Evolutionary conservation across 176 grass and related monocot species (phyloP).

Genomic region (Lolium rigidum): DNA sequence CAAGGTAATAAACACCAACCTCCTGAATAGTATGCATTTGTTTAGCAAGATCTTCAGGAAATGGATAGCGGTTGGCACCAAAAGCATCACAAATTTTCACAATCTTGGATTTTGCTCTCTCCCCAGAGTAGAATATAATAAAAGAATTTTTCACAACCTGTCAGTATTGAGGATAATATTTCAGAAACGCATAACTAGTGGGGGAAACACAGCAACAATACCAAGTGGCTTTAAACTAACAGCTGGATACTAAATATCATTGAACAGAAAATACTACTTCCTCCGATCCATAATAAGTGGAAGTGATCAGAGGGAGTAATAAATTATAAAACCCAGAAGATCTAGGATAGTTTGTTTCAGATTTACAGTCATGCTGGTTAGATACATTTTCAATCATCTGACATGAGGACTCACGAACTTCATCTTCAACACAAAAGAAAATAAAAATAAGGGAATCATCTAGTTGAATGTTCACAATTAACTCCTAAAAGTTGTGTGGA

Average conservation of each 20-base stretch:
- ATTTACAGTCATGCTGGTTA: not conserved
- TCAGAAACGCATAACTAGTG: not conserved
- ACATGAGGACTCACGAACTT: not conserved
- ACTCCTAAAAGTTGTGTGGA: not conserved
- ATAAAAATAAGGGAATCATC: not conserved
- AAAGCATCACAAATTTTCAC: constrained; percentile 99
- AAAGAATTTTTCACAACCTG: constrained; percentile 88
- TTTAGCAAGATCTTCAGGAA: constrained; percentile 78
- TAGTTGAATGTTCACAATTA: not conserved
- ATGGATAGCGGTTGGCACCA: constrained; percentile 88
- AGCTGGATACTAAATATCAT: not conserved
- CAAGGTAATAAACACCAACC: constrained; percentile 43
- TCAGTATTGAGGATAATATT: not conserved
- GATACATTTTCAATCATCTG: constrained; percentile 2
- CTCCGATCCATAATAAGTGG: too few species aligned
- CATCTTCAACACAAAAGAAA: not conserved
- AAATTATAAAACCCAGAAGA: not conserved
- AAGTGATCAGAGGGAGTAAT: too few species aligned
- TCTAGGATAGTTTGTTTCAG: not conserved
- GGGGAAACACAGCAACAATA: not conserved
- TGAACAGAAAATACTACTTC: not conserved
- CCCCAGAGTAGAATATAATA: constrained; percentile 94
- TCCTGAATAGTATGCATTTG: constrained; percentile 79
- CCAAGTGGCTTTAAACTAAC: not conserved
- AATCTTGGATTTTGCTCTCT: constrained; percentile 93